Conservation (phyloP, 2,329 filamentous ascomycete species). For the Alternaria dauci region DNA sequence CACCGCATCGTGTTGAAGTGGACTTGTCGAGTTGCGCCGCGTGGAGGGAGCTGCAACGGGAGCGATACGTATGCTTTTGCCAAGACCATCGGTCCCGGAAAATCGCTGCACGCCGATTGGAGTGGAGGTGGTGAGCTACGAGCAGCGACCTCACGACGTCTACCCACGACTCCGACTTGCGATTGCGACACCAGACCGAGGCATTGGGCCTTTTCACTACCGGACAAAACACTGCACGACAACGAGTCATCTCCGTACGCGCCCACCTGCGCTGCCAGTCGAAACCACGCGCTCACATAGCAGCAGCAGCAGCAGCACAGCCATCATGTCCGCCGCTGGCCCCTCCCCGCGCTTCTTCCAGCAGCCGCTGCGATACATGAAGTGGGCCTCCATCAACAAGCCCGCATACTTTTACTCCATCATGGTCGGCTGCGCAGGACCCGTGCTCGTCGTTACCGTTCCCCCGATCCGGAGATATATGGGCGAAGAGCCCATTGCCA, state of each 20-base stretch:
- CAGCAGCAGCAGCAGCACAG: slow-evolving; percentile 8
- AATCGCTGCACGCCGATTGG: slow-evolving; percentile 35
- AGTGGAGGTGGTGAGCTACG: slow-evolving; percentile 12
- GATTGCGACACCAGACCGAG: slow-evolving; percentile 21
- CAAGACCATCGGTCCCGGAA: slow-evolving; percentile 43
- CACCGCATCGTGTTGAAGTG: slow-evolving; percentile 73
- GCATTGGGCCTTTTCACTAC: slow-evolving; percentile 30
- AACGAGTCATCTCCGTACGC: slow-evolving; percentile 8
- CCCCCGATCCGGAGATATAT: slow-evolving; percentile 75
- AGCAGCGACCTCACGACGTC: slow-evolving; percentile 18
- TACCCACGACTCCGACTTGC: slow-evolving; percentile 7
- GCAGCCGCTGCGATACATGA: slow-evolving; percentile 81
- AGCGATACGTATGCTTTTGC: slow-evolving; percentile 50
- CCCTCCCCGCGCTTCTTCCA: slow-evolving; percentile 75
- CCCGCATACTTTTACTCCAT: slow-evolving; percentile 92
- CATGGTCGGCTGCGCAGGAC: slow-evolving; percentile 76
- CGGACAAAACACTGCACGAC: not conserved
- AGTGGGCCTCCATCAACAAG: slow-evolving; percentile 86
- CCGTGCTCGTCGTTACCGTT: slow-evolving; percentile 72
- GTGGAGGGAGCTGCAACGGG: slow-evolving; percentile 30
- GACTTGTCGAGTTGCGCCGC: slow-evolving; percentile 23
- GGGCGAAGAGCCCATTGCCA: slow-evolving; percentile 73
- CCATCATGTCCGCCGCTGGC: slow-evolving; percentile 65
- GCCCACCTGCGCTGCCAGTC: not conserved
- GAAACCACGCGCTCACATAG: slow-evolving; percentile 2